Evolutionary conservation across 768 basidiomycete genomes (phyloP), one percentile per base, ranked within the genome.

Genomic region (Tephrocybe sp.): DNA sequence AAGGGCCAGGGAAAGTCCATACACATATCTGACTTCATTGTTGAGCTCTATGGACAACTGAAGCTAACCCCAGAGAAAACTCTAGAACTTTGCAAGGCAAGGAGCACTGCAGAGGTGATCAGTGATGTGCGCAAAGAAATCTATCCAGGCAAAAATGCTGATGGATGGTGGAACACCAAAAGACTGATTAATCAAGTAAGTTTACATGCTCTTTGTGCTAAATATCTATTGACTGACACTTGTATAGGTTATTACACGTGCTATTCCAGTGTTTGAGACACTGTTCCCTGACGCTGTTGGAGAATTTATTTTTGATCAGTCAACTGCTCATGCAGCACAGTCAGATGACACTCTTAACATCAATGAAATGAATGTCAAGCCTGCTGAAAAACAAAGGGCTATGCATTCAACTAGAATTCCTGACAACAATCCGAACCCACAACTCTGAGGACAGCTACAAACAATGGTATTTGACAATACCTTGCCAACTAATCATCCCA

Each of bases 321-420:
- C 54, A 15, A 55, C 53, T 9, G 58, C 60, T 9, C 60, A 59
- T 49, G 54, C 44, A 9, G 59, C 56, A 21, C 49, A 58, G 16
- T 45, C 56, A 9, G 25, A 43, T 40, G 59, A 55, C 46, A 53
- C 56, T 21, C 51, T 60, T 18, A 57, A 59, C 24, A 52, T 51
- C 19, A 60, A 60, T 34, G 49, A 61, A 27, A 59, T 59, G 58
- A 61, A 59, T 47, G 52, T 59, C 35, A 50, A 53, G 18, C 58
- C 49, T 31, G 51, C 58, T 16, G 52, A 58, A 24, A 44, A 49
- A 32, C 59, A 60, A 35, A 15, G 49, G n/a, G 18, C 15, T 5
- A 54, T 60, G 46, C 50, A 59, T 47, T 43, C 47, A 11, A 61
- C 52, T 8, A 40, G 47, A 9, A 57, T 61, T 43, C 60, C 53